A percentile compares a stretch with the other conserved stretches of the same genome.
These are phyloP conservation scores for Cadophora malorum DNA, from an alignment of 2,329 filamentous ascomycete species.

Conservation along the genomic window DNA sequence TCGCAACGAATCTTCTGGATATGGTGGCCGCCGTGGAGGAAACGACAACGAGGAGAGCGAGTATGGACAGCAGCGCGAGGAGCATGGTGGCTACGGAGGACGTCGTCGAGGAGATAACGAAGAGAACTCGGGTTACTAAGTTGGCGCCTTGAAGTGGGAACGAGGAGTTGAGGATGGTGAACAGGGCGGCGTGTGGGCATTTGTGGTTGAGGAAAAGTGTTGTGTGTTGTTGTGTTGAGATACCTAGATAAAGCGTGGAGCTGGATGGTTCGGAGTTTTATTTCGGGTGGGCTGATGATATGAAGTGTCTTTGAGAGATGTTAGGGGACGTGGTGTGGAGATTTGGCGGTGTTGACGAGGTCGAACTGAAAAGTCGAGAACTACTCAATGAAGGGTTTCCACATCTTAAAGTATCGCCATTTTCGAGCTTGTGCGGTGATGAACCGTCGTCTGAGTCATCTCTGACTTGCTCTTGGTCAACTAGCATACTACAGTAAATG, in stretches of 20 bases:
- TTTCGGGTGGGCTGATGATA: background rate
- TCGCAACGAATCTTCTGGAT: no score
- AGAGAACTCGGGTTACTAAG: slow-evolving; percentile 22
- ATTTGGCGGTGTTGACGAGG: background rate
- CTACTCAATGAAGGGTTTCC: background rate
- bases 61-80: slow-evolving; percentile 17
- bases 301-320: background rate
- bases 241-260: slow-evolving; percentile 15
- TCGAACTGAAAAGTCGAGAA: background rate
- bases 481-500: no score
- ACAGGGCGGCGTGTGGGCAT: background rate
- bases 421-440: no score
- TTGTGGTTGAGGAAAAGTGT: background rate
- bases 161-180: background rate
- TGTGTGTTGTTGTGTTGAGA: slow-evolving; percentile 6
- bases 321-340: background rate
- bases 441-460: no score
- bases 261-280: slow-evolving; percentile 11
- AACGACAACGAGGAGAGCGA: slow-evolving; percentile 9
- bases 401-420: background rate
- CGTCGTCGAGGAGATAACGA: slow-evolving; percentile 17
- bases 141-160: background rate
- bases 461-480: no score
- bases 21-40: background rate
- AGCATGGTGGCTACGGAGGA: slow-evolving; percentile 3